Evolutionary conservation across 2,329 filamentous ascomycete species (phyloP).

Genomic region (Furcasterigmium furcatum): DNA sequence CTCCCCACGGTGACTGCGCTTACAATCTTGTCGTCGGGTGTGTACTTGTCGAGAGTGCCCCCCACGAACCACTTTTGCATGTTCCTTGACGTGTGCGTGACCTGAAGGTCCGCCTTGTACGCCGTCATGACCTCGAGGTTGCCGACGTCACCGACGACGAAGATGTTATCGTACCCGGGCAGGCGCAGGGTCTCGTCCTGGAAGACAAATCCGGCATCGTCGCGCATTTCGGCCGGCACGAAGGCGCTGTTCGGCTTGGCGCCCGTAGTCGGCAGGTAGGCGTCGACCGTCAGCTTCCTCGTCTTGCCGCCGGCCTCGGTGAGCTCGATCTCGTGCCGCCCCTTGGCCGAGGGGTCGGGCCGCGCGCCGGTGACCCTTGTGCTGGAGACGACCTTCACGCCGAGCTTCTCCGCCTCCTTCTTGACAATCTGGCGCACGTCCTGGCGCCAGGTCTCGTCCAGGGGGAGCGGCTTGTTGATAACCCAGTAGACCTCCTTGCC

Average conservation of each 20-base stretch:
- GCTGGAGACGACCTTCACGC: slow-evolving; percentile 36
- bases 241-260: slow-evolving; percentile 41
- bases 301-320: slow-evolving; percentile 25
- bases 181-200: slow-evolving; percentile 33
- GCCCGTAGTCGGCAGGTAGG: slow-evolving; percentile 46
- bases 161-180: slow-evolving; percentile 34
- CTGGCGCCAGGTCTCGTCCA: slow-evolving; percentile 25
- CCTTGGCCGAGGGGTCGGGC: slow-evolving; percentile 13
- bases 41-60: slow-evolving; percentile 14
- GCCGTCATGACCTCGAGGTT: slow-evolving; percentile 32
- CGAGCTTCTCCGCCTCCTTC: slow-evolving; percentile 37
- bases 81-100: slow-evolving; percentile 27
- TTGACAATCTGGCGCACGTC: slow-evolving; percentile 34
- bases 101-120: slow-evolving; percentile 25
- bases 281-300: slow-evolving; percentile 34
- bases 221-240: slow-evolving; percentile 31
- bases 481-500: slow-evolving; percentile 46
- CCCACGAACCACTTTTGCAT: slow-evolving; percentile 24
- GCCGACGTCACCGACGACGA: slow-evolving; percentile 40
- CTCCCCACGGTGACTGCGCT: slow-evolving; percentile 36
- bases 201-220: slow-evolving; percentile 26
- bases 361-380: slow-evolving; percentile 26
- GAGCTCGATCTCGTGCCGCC: slow-evolving; percentile 29
- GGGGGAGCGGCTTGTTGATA: slow-evolving; percentile 32
- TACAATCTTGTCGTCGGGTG: slow-evolving; percentile 23